Percentiles rank a stretch among this genome's conserved stretches.
Evolutionary conservation across 2,329 filamentous ascomycete genomes (phyloP).

Genomic region (Colletotrichum melonis): DNA sequence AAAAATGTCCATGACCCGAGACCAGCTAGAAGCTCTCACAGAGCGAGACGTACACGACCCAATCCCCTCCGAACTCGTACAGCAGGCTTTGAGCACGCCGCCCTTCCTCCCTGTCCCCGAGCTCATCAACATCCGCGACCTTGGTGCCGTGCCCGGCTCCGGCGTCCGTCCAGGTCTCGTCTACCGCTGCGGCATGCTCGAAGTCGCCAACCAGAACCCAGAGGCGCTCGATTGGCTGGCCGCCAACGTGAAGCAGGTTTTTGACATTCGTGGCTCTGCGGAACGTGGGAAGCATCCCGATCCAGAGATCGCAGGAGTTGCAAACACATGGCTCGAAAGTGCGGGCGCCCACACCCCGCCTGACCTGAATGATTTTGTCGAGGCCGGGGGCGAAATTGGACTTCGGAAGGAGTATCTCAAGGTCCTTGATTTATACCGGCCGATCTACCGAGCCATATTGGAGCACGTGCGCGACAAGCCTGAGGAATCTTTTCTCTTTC

Average conservation of each 20-base stretch:
- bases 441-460: constrained; percentile 56
- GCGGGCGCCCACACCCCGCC: constrained; percentile 48
- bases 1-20: not conserved
- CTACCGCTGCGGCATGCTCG: constrained; percentile 60
- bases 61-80: constrained; percentile 50
- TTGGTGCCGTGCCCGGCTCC: constrained; percentile 57
- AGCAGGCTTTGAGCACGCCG: constrained; percentile 49
- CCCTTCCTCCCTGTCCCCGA: constrained; percentile 60
- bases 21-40: constrained; percentile 44
- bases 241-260: constrained; percentile 55
- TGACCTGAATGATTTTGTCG: constrained; percentile 54
- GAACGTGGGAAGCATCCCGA: constrained; percentile 58
- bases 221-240: constrained; percentile 49
- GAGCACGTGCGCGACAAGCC: constrained; percentile 60
- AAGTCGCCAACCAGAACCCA: constrained; percentile 42
- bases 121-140: constrained; percentile 64
- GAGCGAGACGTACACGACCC: constrained; percentile 53
- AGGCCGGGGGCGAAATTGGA: constrained; percentile 55
- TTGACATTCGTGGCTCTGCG: constrained; percentile 60
- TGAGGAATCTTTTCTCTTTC: constrained; percentile 59
- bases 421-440: constrained; percentile 55
- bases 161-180: constrained; percentile 53
- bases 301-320: constrained; percentile 55
- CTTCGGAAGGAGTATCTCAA: constrained; percentile 60
- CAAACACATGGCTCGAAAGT: constrained; percentile 56